These are phyloP conservation scores for Neurospora sp. DNA, from an alignment of 2,329 filamentous ascomycete genomes.

Conservation along the genomic window DNA sequence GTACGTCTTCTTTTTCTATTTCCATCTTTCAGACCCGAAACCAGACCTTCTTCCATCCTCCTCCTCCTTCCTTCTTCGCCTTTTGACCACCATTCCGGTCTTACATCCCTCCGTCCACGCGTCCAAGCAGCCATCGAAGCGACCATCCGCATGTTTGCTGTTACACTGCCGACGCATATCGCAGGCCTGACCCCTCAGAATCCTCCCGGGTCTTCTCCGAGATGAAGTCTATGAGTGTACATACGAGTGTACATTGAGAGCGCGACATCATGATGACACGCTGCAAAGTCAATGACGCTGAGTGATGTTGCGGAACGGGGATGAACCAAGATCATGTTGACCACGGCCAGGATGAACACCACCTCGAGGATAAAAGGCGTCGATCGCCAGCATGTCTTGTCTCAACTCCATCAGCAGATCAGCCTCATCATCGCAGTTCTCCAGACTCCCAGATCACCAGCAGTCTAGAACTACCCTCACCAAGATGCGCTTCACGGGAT, in stretches of 20 bases:
- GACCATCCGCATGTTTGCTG: neutral
- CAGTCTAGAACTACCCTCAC: neutral
- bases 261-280: neutral
- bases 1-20: neutral
- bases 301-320: neutral
- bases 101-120: neutral
- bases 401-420: neutral
- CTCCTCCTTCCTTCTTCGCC: neutral
- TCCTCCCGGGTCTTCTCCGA: neutral
- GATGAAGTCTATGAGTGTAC: neutral
- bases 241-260: neutral
- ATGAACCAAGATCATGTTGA: neutral
- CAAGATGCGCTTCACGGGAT: conserved; percentile 8
- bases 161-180: neutral
- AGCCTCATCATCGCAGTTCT: neutral
- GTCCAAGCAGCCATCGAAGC: neutral
- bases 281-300: neutral
- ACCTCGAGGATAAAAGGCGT: neutral
- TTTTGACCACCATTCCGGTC: neutral
- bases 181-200: neutral
- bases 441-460: neutral
- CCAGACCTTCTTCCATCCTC: neutral
- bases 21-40: neutral
- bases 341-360: neutral
- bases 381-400: neutral